Base-by-base conservation (phyloP, 192 early-diverging fungal genomes). In the Coemansia sp. region DNA sequence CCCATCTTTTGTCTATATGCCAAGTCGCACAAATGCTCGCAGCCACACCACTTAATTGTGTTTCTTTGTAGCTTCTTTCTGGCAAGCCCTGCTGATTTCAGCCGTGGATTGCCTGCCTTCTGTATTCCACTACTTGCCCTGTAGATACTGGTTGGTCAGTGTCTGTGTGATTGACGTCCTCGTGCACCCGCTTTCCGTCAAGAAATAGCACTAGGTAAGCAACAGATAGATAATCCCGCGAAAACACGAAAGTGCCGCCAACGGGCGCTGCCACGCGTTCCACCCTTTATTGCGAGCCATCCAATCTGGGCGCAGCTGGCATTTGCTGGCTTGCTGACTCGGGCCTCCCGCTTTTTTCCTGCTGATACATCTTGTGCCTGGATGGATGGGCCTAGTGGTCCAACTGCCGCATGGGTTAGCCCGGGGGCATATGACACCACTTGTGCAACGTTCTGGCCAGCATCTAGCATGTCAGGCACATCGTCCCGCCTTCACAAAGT, bases 221-320 rank as follows among this genome's bases (percentile, higher is more conserved):
- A 43, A 59, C 52, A n/a, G n/a, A n/a, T n/a, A n/a, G 53, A 37
- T 35, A 50, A 50, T 50, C 46, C 46, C 46, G 46, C 46, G 24
- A 60, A 53, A 67, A 68, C 72, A 68, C 72, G 66, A 74, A 74
- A 68, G 26, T 54, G 35, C 66, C 72, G 50, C 72, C 66, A 74
- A 74, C 63, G 9, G 19, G 26, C 21, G 39, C 24, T 60, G 40
- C 32, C 34, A 53, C 60, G 50, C 60, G 60, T 50, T 50, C 54
- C 39, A 22, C 32, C 24, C 14, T 37, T 41, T 59, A 24, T 41
- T n/a, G 14, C 18, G 19, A 40, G 19, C 39, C 19, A 53, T 36
- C 55, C 27, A 39, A 27, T 41, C 26, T 53, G 46, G 34, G 33
- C 12, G 29, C 29, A 7, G 29, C 29, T 4, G 29, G 41, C 21